These are phyloP conservation scores for Mycena crocata DNA, from an alignment of 768 basidiomycete genomes.

Conservation along the genomic window DNA sequence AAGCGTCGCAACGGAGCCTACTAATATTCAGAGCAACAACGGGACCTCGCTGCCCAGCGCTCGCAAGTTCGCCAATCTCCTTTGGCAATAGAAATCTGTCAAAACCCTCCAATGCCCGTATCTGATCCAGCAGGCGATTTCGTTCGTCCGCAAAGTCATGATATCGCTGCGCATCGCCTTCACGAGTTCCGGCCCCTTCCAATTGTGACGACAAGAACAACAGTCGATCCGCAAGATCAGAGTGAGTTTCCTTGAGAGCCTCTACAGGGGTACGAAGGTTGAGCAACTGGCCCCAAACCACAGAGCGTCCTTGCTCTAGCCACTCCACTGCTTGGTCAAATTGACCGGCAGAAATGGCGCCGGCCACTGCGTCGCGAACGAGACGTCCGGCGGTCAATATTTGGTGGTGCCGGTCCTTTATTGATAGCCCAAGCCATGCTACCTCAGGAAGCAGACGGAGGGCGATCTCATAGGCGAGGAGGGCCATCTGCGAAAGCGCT, in stretches of 20 bases:
- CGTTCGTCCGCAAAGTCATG: neutral
- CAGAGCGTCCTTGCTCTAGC: conserved; percentile 45
- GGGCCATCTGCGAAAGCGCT: too few relatives aligned
- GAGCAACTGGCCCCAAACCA: conserved; percentile 43
- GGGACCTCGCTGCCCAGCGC: conserved; percentile 41
- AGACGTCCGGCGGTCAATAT: neutral
- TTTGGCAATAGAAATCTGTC: conserved; percentile 43
- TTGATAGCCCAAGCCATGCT: conserved; percentile 16
- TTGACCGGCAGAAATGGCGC: conserved; percentile 36
- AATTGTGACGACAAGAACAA: neutral
- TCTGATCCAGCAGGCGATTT: neutral
- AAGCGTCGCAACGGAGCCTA: conserved; percentile 48
- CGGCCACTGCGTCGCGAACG: conserved; percentile 37
- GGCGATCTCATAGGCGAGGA: conserved; percentile 32
- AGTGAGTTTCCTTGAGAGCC: conserved; percentile 18
- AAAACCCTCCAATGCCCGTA: conserved; percentile 37
- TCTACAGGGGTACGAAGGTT: conserved; percentile 38
- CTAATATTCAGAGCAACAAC: conserved; percentile 52
- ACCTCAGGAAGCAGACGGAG: conserved; percentile 20
- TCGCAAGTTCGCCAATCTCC: conserved; percentile 31
- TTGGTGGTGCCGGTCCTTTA: neutral
- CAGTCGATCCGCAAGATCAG: conserved; percentile 27
- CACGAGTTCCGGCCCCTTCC: neutral
- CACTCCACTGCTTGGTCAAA: conserved; percentile 46
- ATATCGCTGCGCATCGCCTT: neutral